phyloP scores from a whole-genome alignment of 331 rosid genomes.

The Quercus tomentella region DNA sequence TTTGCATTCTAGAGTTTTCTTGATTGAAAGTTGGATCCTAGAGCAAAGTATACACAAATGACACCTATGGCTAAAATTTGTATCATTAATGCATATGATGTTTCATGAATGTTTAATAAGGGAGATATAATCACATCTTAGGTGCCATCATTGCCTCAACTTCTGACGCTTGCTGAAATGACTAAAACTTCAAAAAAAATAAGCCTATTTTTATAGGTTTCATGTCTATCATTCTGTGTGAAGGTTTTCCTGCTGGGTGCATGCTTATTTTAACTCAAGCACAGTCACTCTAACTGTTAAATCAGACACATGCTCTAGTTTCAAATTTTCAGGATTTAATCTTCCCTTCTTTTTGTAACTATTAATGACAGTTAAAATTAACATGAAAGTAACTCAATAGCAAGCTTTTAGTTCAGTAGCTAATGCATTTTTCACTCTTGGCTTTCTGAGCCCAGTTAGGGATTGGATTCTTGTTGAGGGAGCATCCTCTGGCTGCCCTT shows the following conservation, averaged over 20 bases:
- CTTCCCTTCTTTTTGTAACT: background rate
- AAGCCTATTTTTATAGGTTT: background rate
- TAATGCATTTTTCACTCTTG: constrained; percentile 7
- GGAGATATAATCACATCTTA: background rate
- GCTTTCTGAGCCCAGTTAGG: constrained; percentile 34
- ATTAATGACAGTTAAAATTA: background rate
- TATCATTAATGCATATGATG: background rate
- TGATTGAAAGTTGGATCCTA: no score
- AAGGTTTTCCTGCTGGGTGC: background rate
- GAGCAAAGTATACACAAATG: no score
- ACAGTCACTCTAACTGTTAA: background rate
- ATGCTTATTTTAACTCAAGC: background rate
- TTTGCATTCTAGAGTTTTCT: no score
- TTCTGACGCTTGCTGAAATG: background rate
- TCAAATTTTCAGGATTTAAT: background rate
- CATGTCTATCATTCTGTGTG: background rate
- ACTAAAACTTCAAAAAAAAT: background rate
- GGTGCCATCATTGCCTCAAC: background rate
- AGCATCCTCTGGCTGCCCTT: constrained; percentile 56
- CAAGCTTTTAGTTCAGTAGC: background rate
- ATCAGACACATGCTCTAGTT: background rate
- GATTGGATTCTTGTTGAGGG: constrained; percentile 59
- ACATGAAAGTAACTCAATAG: background rate
- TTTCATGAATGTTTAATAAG: background rate
- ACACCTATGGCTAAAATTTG: no score